Evolutionary conservation across 495 filamentous ascomycete genomes (phyloP), one percentile per base, ranked within the genome.

Genomic region (Penicillium egyptiacum): DNA sequence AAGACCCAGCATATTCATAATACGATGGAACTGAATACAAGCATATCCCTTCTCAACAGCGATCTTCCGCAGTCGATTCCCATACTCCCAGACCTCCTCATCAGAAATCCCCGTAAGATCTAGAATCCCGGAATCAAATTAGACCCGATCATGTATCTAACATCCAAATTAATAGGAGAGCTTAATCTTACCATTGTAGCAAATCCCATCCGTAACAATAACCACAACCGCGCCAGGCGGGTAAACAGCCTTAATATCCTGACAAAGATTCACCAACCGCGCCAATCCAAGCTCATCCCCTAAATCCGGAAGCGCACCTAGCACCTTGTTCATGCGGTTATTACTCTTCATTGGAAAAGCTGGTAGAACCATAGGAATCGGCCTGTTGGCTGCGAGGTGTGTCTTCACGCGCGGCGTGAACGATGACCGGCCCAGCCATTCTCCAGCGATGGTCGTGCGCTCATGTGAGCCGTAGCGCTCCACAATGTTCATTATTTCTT

Each of bases 261-360:
- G 58, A 52, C 76, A 79, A 16, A 82, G 50, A 22, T 65, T 62
- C 40, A 79, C 68, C 35, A 83, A 64, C 16, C 74, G 70, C n/a
- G 67, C 71, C 8, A 83, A 68, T 4, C 79, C 77, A 49, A 83
- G 69, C 59, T 80, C 75, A 56, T 81, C 80, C 11, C 75, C 78
- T 41, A 72, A 79, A 51, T 83, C 80, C 4, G 80, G 80, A 25
- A 79, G 62, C 16, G 58, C 61, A 6, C 80, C 80, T 5, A 81
- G 64, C 0, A 80, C 79, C 31, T 82, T 81, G 19, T 67, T 66
- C 26, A 61, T 60, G 5, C 65, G 68, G 51, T 81, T 79, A 8
- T 79, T 71, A 1, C 78, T 81, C 60, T 83, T 83, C 69, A 80
- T 81, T 0, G 79, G 80, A 53, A 83, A 83, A 4, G 77, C 79